These are phyloP conservation scores for Camelina neglecta DNA, from an alignment of 345 rosid genomes.

Conservation along the genomic window DNA sequence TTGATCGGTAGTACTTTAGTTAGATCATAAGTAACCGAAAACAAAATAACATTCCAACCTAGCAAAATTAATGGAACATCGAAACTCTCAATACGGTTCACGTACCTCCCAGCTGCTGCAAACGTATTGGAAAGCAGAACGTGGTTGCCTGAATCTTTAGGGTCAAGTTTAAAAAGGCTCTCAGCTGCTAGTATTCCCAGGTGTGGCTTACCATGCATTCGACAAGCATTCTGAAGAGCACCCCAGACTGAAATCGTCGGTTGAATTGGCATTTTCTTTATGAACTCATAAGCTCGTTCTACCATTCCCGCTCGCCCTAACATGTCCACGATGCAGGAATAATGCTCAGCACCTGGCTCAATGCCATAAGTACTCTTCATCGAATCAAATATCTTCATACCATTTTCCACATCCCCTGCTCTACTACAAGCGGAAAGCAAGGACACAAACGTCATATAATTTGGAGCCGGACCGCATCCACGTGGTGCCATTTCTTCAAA, in stretches of 20 bases:
- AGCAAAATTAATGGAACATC: conserved; percentile 8
- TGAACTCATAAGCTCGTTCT: conserved; percentile 62
- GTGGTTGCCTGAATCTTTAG: conserved; percentile 79
- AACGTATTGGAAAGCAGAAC: conserved; percentile 82
- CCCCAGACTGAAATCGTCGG: conserved; percentile 89
- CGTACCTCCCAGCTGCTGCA: conserved; percentile 78
- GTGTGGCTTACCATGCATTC: conserved; percentile 65
- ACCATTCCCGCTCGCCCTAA: conserved; percentile 85
- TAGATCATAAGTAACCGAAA: not conserved
- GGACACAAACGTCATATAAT: conserved; percentile 73
- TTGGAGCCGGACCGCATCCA: conserved; percentile 54
- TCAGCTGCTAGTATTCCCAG: conserved; percentile 73
- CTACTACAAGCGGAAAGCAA: conserved; percentile 88
- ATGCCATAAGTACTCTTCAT: conserved; percentile 62
- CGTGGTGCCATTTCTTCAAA: conserved; percentile 59
- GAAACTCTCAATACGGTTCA: not conserved
- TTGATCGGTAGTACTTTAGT: not conserved
- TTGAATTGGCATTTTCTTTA: conserved; percentile 63
- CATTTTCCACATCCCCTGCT: conserved; percentile 66
- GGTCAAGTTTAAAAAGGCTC: conserved; percentile 74
- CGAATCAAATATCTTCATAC: conserved; percentile 68
- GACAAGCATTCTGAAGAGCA: conserved; percentile 83
- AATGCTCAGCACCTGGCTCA: conserved; percentile 81
- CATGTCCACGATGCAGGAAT: conserved; percentile 83
- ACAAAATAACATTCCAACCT: not conserved